Base-by-base conservation (phyloP, 2,329 filamentous ascomycete species). In the Diaporthe ampelina region DNA sequence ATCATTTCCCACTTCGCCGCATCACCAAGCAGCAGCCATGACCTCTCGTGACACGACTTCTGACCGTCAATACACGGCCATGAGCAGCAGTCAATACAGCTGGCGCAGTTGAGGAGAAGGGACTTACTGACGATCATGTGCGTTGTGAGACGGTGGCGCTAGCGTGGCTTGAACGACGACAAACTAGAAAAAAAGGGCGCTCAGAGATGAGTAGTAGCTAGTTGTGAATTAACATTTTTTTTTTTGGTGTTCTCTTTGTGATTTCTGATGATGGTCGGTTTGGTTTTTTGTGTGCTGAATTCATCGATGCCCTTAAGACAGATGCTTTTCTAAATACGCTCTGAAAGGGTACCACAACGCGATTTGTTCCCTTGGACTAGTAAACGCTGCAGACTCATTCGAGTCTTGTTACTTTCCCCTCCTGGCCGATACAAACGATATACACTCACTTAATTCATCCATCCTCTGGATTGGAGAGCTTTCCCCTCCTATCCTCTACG, bases 251-350 rank as follows among this genome's bases (percentile, higher is more conserved):
- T 32, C 5, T 17, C 9, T n/a, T 50, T 65, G n/a, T 52, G 58
- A 56, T 50, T 70, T n/a, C 40, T 63, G 40, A 32, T n/a, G 43
- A 10, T 32, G 13, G 11, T 48, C 15, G 29, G 8, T 52, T 48
- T 35, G 43, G 40, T 48, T 67, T 63, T 63, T 29, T 73, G 37
- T 6, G 40, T 72, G 58, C 37, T 29, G 26, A 21, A 45, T 67
- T 72, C 67, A 40, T 43, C 29, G 32, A 71, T 52, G 73, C 69
- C 58, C 35, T 43, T 52, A 72, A 32, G 50, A 65, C 45, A 40
- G 43, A 37, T 56, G 57, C 56, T 71, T 58, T 57, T 67, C 63
- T 54, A 63, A 52, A 67, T 67, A 58, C 73, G 57, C 58, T 74
- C 37, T 72, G 67, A 24, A 65, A 43, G 29, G 13, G 43, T 67